Evolutionary conservation across 2,329 filamentous ascomycete species (phyloP).

Genomic region (Botrytis hyacinthi): DNA sequence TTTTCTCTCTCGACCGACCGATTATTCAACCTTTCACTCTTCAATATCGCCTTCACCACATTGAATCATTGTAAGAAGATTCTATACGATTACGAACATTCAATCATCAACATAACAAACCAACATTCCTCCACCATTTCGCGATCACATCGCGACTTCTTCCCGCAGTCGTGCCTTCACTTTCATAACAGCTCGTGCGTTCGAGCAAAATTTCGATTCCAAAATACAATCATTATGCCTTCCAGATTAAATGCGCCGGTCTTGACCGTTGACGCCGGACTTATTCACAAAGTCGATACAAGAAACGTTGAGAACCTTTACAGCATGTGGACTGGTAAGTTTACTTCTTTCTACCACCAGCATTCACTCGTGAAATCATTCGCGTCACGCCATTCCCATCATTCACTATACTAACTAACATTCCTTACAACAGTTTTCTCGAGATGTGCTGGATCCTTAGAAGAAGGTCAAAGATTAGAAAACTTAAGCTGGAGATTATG

Average conservation of each 20-base stretch:
- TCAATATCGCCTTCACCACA: not conserved
- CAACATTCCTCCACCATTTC: constrained; percentile 20
- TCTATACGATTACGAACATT: not conserved
- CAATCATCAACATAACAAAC: not conserved
- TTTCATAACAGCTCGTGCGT: constrained; percentile 33
- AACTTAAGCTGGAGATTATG: constrained; percentile 95
- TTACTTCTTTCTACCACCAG: too few relatives aligned
- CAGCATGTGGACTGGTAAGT: constrained; percentile 93
- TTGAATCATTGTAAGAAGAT: not conserved
- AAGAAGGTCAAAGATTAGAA: constrained; percentile 87
- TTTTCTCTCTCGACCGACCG: not conserved
- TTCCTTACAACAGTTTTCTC: constrained; percentile 68
- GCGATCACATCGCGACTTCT: constrained; percentile 37
- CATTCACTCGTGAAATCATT: constrained; percentile 8
- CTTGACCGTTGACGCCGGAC: constrained; percentile 84
- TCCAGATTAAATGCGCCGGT: constrained; percentile 80
- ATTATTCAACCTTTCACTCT: not conserved
- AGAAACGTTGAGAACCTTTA: constrained; percentile 89
- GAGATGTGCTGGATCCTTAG: constrained; percentile 88
- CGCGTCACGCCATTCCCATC: not conserved
- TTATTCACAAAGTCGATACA: constrained; percentile 94
- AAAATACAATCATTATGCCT: constrained; percentile 62
- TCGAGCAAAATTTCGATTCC: constrained; percentile 32
- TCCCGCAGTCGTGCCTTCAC: constrained; percentile 33
- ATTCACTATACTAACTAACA: constrained; percentile 18